Base-by-base conservation (phyloP, 2,329 filamentous ascomycete genomes). In the Mycosphaerella arachidis region DNA sequence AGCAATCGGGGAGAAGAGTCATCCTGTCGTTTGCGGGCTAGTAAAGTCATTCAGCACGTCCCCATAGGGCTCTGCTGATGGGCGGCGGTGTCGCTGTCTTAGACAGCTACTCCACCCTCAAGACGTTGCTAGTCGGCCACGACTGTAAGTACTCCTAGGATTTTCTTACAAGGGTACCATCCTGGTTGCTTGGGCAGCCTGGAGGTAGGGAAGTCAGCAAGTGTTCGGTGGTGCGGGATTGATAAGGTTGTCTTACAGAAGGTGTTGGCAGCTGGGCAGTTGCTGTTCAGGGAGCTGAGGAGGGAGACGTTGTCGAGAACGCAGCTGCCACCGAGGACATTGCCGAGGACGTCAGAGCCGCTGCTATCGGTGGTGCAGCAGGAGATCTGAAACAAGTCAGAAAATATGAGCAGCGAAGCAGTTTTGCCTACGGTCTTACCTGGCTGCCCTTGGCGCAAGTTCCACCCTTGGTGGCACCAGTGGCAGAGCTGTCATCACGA, bases 241-340 rank as follows among this genome's bases (percentile, higher is more conserved):
- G 61, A 53, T 60, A 60, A 64, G 62, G 31, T 35, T 35, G 31
- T 3, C 31, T 35, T 35, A 35, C 63, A 65, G 60, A 53, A 65
- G 18, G 60, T 63, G 50, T 60, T 61, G 45, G 58, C 60, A 45
- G 57, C 45, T 48, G 56, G 48, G 58, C 62, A 64, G 27, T 53
- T 54, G 54, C 35, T 58, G 43, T 52, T 50, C n/a, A 54, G 30
- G 27, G 55, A 37, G 48, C 20, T 40, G 48, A 54, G 40, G 37
- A 57, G 48, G 29, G 43, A 48, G 54, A 56, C 30, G 20, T 53
- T 50, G 54, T 45, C 55, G 27, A 64, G 52, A 18, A 50, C 46
- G 53, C 60, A 63, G 46, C 52, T 57, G 45, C 58, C 56, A 45
- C 60, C 60, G 29, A 61, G 56, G 54, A 63, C 31, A 51, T 53